Conservation (phyloP, 352 stramenopile genomes). For the Globisporangium iwayamae region DNA sequence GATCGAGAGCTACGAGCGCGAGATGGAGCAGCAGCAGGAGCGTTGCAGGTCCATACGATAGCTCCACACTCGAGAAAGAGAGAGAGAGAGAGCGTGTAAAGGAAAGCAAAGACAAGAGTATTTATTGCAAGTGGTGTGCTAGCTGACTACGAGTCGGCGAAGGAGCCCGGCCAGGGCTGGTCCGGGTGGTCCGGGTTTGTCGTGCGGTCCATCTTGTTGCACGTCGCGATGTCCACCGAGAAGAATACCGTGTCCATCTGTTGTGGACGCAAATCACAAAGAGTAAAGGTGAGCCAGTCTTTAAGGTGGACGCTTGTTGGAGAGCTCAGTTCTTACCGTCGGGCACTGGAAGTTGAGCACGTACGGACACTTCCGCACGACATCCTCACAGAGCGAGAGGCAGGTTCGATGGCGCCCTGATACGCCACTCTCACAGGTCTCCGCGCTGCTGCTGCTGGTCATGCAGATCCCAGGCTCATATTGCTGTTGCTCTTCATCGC, state of each 20-base stretch:
- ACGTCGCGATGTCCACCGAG: slow-evolving; percentile 58
- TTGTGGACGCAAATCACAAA: neutral
- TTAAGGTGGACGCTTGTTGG: neutral
- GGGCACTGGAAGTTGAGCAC: slow-evolving; percentile 84
- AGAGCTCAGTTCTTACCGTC: slow-evolving; percentile 27
- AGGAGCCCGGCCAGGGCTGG: slow-evolving; percentile 69
- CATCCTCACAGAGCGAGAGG: slow-evolving; percentile 80
- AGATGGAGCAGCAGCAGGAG: slow-evolving; percentile 22
- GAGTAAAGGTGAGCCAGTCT: neutral
- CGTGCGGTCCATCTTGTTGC: slow-evolving; percentile 75
- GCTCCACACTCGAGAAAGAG: neutral
- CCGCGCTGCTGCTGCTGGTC: slow-evolving; percentile 11
- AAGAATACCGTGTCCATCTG: slow-evolving; percentile 76
- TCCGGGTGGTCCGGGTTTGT: slow-evolving; percentile 63
- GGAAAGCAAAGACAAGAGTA: neutral
- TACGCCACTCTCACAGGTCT: slow-evolving; percentile 37
- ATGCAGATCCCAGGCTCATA: neutral
- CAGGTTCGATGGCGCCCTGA: slow-evolving; percentile 59
- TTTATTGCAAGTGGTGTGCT: slow-evolving; percentile 3
- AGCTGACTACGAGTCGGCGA: slow-evolving; percentile 41
- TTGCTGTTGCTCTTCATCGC: neutral
- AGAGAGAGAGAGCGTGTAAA: neutral
- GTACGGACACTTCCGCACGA: slow-evolving; percentile 82
- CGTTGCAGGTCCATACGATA: slow-evolving; percentile 14
- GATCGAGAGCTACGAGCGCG: slow-evolving; percentile 57